phyloP scores from a whole-genome alignment of 2,329 filamentous ascomycete species.

The Pestalotiopsis sp. region DNA sequence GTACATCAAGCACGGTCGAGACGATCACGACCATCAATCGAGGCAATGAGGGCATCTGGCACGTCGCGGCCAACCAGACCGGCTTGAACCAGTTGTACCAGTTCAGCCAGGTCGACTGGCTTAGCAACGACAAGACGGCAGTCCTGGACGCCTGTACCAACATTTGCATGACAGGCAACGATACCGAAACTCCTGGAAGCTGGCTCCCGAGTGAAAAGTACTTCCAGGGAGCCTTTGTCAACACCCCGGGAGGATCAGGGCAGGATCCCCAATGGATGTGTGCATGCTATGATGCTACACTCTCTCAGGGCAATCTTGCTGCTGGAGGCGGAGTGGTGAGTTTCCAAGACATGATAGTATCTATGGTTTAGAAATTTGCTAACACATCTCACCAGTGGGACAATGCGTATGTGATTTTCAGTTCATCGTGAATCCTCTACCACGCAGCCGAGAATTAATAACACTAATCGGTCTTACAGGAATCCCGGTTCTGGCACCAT shows the following conservation, averaged over 20 bases:
- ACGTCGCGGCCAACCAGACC: constrained; percentile 10
- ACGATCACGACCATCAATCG: constrained; percentile 11
- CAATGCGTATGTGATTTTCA: not conserved
- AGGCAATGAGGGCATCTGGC: constrained; percentile 13
- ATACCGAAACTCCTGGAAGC: constrained; percentile 6
- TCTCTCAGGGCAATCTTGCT: constrained; percentile 3
- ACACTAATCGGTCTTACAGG: not conserved
- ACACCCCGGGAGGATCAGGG: constrained; percentile 10
- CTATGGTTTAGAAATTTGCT: not conserved
- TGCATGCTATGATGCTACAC: constrained; percentile 7
- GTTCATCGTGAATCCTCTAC: not conserved
- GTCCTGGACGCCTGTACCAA: constrained; percentile 6
- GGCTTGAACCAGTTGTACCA: constrained; percentile 9
- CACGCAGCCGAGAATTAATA: not conserved
- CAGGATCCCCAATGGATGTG: constrained; percentile 10
- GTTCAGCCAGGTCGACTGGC: constrained; percentile 7
- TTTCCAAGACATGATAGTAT: not conserved
- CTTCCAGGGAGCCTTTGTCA: constrained; percentile 13
- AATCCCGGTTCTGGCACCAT: constrained; percentile 10
- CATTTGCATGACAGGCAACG: constrained; percentile 7
- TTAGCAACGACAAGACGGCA: constrained; percentile 7
- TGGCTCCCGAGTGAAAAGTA: constrained; percentile 14
- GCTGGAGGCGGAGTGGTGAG: constrained; percentile 9
- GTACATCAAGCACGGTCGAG: constrained; percentile 1
- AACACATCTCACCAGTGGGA: constrained; percentile 2